Conservation (phyloP, 208 protist genomes). For the Strigomonas galati region DNA sequence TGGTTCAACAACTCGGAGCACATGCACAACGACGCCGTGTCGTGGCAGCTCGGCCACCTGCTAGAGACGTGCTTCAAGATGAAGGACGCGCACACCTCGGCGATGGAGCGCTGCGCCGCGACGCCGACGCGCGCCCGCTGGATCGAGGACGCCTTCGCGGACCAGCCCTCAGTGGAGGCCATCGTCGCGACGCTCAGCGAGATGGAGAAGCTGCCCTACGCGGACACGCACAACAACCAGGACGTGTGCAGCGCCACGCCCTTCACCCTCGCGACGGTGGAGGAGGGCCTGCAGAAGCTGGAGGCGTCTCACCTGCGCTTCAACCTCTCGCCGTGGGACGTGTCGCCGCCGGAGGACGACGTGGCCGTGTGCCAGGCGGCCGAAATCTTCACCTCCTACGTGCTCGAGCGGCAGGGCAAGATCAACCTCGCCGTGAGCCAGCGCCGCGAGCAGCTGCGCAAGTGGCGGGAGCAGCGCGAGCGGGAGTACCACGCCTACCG, state of each 20-base stretch:
- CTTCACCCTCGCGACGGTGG: slow-evolving; percentile 70
- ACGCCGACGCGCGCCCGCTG: slow-evolving; percentile 78
- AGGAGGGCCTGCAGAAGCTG: slow-evolving; percentile 54
- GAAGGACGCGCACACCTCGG: slow-evolving; percentile 68
- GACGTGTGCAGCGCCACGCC: slow-evolving; percentile 54
- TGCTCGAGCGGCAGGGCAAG: slow-evolving; percentile 64
- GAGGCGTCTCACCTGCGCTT: slow-evolving; percentile 60
- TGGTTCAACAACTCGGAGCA: slow-evolving; percentile 90
- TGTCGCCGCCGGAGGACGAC: slow-evolving; percentile 73
- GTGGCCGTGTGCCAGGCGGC: slow-evolving; percentile 66
- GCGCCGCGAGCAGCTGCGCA: slow-evolving; percentile 49
- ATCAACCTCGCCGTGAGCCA: slow-evolving; percentile 52
- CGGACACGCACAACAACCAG: slow-evolving; percentile 66
- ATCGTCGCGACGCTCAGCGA: slow-evolving; percentile 68
- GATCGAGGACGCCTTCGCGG: slow-evolving; percentile 90
- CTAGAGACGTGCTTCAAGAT: slow-evolving; percentile 87
- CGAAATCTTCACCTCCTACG: slow-evolving; percentile 81
- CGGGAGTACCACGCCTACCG: slow-evolving; percentile 70
- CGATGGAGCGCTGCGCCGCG: slow-evolving; percentile 84
- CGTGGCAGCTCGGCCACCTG: slow-evolving; percentile 89
- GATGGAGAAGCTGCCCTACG: slow-evolving; percentile 72
- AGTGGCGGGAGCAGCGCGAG: slow-evolving; percentile 73
- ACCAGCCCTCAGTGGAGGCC: slow-evolving; percentile 76
- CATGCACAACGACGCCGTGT: slow-evolving; percentile 91
- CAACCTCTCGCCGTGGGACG: slow-evolving; percentile 78